Base-by-base conservation (phyloP, 2,329 filamentous ascomycete species). In the Diaporthe citrichinensis region DNA sequence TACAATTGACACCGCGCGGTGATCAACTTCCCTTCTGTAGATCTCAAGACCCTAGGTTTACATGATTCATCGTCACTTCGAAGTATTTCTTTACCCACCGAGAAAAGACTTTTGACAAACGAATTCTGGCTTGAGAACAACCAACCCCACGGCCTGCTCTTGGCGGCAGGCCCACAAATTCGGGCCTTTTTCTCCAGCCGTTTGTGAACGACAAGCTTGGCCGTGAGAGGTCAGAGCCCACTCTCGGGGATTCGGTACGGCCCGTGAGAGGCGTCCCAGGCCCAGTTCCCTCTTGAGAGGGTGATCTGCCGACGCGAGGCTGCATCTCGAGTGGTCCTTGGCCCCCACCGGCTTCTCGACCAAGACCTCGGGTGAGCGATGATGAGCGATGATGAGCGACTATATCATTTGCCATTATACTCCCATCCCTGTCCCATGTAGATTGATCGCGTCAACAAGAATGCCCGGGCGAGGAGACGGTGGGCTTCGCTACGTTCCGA, bases 241-340 rank as follows among this genome's bases (percentile, higher is more conserved):
- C 49, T n/a, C 8, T 69, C 65, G n/a, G 23, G 34, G 65, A 68
- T 51, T 41, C 49, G 65, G 65, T 69, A 41, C 65, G 49, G 65
- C 49, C 65, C 65, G n/a, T 23, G 4, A 7, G 14, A 31, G 34
- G 65, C 34, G 49, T 41, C 34, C 65, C 34, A 36, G 23, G n/a
- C 6, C 31, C 17, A 36, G 9, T 39, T 31, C 12, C 31, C 20
- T 28, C 36, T 12, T 53, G 23, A 15, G 17, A 10, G 28, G 31
- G 20, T n/a, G 44, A 68, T 68, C 44, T 68, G 62, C 44, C 62
- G 62, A 17, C 20, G 9, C 44, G 15, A 51, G 44, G 44, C 62
- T 25, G 62, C 20, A 36, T 31, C 31, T 36, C 44, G 20, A n/a
- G 17, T 36, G 28, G 23, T 12, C 28, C 28, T 68, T 51, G 44